phyloP scores from a whole-genome alignment of 306 rosid species.

The Cercis canadensis region DNA sequence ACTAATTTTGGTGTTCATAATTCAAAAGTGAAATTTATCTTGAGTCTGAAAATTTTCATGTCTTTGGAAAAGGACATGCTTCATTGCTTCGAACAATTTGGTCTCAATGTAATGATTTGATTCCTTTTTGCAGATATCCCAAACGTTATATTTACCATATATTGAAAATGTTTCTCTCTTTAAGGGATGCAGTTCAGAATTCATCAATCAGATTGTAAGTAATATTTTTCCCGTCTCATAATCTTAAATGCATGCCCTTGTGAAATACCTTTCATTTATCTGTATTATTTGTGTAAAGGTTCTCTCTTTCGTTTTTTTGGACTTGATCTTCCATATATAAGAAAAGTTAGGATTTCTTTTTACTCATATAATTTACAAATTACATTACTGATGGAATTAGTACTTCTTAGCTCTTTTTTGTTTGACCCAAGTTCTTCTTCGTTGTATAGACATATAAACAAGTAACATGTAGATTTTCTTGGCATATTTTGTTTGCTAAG shows the following conservation, averaged over 20 bases:
- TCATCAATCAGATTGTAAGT: constrained; percentile 93
- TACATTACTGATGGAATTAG: no score
- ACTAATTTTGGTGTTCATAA: no score
- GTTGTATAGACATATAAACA: no score
- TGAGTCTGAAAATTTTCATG: neutral
- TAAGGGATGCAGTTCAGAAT: constrained; percentile 81
- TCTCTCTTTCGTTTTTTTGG: constrained; percentile 11
- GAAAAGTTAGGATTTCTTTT: neutral
- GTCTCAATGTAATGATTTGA: neutral
- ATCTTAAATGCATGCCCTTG: constrained; percentile 16
- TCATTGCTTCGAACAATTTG: constrained; percentile 9
- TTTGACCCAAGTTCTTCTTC: no score
- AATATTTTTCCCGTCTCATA: constrained; percentile 6
- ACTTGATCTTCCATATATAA: constrained; percentile 16
- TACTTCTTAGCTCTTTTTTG: no score
- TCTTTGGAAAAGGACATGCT: neutral
- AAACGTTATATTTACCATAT: constrained; percentile 71
- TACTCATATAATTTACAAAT: no score
- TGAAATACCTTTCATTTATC: constrained; percentile 10
- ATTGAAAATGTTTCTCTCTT: constrained; percentile 71
- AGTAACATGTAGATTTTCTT: no score
- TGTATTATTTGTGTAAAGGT: neutral
- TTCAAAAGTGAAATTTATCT: no score
- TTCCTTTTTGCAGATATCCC: constrained; percentile 71
- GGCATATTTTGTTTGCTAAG: no score